Percentiles rank a stretch among this genome's conserved stretches.
phyloP scores from a whole-genome alignment of 1,284 basidiomycete species.

The Apiotrichum montevideense region DNA sequence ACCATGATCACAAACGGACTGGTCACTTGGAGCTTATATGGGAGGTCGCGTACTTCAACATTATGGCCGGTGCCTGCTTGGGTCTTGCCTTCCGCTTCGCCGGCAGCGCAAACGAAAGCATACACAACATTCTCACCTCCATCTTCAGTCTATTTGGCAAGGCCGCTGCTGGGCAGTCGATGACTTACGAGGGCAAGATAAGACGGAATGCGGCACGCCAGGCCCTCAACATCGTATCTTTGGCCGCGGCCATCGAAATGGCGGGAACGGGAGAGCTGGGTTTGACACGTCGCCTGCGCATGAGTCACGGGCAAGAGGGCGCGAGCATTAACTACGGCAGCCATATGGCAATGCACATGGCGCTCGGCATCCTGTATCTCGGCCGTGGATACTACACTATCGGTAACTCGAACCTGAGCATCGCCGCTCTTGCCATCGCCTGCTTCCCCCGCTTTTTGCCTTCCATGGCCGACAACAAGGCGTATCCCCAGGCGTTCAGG shows the following conservation, averaged over 20 bases:
- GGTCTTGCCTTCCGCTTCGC: conserved; percentile 88
- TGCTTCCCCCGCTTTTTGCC: conserved; percentile 85
- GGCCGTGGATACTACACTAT: conserved; percentile 89
- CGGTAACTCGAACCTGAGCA: conserved; percentile 82
- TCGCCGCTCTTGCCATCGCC: conserved; percentile 80
- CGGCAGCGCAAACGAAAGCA: conserved; percentile 80
- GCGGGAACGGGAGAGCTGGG: conserved; percentile 93
- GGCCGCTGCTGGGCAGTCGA: conserved; percentile 55
- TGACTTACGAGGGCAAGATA: conserved; percentile 75
- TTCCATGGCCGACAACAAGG: conserved; percentile 75
- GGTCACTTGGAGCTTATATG: conserved; percentile 58
- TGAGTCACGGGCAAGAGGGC: conserved; percentile 85
- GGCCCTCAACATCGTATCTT: conserved; percentile 76
- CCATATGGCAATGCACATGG: conserved; percentile 86
- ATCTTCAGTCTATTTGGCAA: conserved; percentile 67
- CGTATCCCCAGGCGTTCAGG: conserved; percentile 84
- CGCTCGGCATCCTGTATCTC: conserved; percentile 86
- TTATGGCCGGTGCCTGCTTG: conserved; percentile 84
- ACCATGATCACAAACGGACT: conserved; percentile 49
- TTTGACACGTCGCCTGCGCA: conserved; percentile 77
- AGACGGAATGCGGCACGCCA: conserved; percentile 80
- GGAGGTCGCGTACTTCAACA: conserved; percentile 81
- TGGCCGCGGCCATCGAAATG: conserved; percentile 86
- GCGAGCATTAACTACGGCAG: conserved; percentile 74
- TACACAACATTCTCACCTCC: conserved; percentile 71